A percentile compares a stretch with the other conserved stretches of the same genome.
Evolutionary conservation across 352 stramenopile genomes (phyloP).

Genomic region (Blastocystis hominis): DNA sequence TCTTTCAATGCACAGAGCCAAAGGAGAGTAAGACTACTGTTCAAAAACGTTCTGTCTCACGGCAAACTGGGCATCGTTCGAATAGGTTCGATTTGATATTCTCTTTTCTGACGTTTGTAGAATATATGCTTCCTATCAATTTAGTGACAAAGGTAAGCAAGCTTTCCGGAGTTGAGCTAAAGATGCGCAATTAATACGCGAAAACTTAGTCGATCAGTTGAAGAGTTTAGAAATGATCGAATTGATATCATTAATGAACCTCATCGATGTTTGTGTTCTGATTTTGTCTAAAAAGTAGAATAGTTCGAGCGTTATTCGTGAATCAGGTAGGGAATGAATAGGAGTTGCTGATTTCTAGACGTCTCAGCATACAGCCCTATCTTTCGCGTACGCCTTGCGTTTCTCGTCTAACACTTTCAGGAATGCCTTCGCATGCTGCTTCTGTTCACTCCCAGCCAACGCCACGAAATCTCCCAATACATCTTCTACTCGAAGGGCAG

Average conservation of each 20-base stretch:
- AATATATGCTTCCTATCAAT: not conserved
- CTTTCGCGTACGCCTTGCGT: not conserved
- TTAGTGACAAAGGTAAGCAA: not conserved
- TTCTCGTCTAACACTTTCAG: not conserved
- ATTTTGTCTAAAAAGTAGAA: not conserved
- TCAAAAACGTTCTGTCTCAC: not conserved
- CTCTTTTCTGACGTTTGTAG: not conserved
- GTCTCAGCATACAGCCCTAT: not conserved
- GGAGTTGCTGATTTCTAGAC: not conserved
- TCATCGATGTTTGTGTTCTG: slow-evolving; percentile 1
- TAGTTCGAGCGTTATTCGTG: not conserved
- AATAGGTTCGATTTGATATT: not conserved
- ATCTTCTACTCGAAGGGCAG: not conserved
- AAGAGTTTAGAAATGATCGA: not conserved
- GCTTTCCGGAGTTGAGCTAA: not conserved
- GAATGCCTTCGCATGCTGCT: not conserved
- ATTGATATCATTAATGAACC: not conserved
- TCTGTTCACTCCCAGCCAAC: not conserved
- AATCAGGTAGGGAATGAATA: not conserved
- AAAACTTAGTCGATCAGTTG: not conserved
- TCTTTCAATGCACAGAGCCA: not conserved
- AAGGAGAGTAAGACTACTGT: not conserved
- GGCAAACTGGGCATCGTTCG: not conserved
- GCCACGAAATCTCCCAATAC: not conserved
- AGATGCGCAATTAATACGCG: not conserved